Evolutionary conservation across 2,329 filamentous ascomycete species (phyloP).

Genomic region (Coniella vitis): DNA sequence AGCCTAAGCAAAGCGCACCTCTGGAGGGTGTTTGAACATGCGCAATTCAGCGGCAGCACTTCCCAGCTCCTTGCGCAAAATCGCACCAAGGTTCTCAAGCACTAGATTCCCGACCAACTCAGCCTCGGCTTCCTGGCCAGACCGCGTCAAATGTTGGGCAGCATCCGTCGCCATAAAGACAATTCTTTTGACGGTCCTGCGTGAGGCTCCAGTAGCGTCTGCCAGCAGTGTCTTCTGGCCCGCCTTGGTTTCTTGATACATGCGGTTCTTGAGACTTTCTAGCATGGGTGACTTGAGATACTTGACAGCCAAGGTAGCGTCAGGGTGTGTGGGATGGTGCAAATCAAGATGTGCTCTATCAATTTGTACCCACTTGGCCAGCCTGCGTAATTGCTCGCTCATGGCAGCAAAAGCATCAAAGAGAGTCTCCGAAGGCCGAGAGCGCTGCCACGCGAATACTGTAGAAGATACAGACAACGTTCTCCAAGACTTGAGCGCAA

Average conservation of each 20-base stretch:
- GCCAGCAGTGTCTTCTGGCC: background rate
- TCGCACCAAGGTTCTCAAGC: conserved; percentile 23
- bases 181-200: conserved; percentile 21
- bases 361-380: conserved; percentile 31
- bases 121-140: conserved; percentile 35
- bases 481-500: conserved; percentile 39
- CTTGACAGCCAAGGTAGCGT: conserved; percentile 38
- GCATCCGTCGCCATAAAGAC: conserved; percentile 40
- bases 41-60: background rate
- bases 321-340: conserved; percentile 46
- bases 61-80: conserved; percentile 1
- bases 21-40: background rate
- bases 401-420: conserved; percentile 48
- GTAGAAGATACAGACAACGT: conserved; percentile 46
- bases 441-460: conserved; percentile 39
- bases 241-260: conserved; percentile 21
- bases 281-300: conserved; percentile 18
- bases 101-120: conserved; percentile 27
- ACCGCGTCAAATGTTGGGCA: conserved; percentile 35
- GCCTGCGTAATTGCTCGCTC: conserved; percentile 27
- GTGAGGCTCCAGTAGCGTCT: conserved; percentile 10
- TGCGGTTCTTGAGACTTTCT: conserved; percentile 18
- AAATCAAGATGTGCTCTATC: conserved; percentile 49
- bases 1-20: too few relatives aligned
- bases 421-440: conserved; percentile 37